These are phyloP conservation scores for Alternaria postmessia DNA, from an alignment of 2,329 filamentous ascomycete species.

Conservation along the genomic window DNA sequence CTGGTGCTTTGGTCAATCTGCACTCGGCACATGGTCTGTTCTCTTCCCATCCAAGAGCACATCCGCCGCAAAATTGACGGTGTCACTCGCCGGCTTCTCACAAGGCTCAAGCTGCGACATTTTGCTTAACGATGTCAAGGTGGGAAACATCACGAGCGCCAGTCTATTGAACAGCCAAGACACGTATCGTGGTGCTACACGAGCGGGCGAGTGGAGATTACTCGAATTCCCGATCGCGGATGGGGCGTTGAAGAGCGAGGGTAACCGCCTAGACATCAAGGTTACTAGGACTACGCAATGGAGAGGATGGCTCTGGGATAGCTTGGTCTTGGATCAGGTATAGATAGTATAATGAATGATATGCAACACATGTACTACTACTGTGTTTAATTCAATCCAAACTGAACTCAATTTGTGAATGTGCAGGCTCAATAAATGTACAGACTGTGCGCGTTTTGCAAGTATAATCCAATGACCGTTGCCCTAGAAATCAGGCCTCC, in stretches of 20 bases:
- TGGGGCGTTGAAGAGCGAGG: slow-evolving; percentile 41
- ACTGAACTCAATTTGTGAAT: too few relatives aligned
- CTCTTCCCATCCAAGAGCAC: slow-evolving; percentile 42
- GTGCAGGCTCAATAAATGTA: not conserved
- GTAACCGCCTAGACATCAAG: slow-evolving; percentile 44
- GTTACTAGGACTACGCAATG: slow-evolving; percentile 49
- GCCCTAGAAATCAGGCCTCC: not conserved
- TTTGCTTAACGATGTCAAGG: slow-evolving; percentile 51
- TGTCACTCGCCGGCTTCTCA: slow-evolving; percentile 58
- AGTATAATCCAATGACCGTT: accelerated
- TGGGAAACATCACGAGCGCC: slow-evolving; percentile 53
- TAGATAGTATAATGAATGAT: slow-evolving; percentile 6
- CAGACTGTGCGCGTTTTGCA: not conserved
- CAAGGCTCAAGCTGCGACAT: slow-evolving; percentile 53
- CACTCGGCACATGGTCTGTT: slow-evolving; percentile 44
- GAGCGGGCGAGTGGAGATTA: slow-evolving; percentile 59
- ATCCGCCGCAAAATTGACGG: slow-evolving; percentile 49
- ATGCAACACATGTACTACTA: not conserved
- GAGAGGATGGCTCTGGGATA: slow-evolving; percentile 56
- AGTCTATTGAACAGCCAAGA: slow-evolving; percentile 55
- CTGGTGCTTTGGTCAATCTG: slow-evolving; percentile 61
- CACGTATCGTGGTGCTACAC: slow-evolving; percentile 58
- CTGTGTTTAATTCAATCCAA: too few relatives aligned
- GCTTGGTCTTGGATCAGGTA: slow-evolving; percentile 49
- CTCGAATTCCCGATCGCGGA: slow-evolving; percentile 52